These are phyloP conservation scores for Aspergillus sp. DNA, from an alignment of 2,329 filamentous ascomycete genomes.

Conservation along the genomic window DNA sequence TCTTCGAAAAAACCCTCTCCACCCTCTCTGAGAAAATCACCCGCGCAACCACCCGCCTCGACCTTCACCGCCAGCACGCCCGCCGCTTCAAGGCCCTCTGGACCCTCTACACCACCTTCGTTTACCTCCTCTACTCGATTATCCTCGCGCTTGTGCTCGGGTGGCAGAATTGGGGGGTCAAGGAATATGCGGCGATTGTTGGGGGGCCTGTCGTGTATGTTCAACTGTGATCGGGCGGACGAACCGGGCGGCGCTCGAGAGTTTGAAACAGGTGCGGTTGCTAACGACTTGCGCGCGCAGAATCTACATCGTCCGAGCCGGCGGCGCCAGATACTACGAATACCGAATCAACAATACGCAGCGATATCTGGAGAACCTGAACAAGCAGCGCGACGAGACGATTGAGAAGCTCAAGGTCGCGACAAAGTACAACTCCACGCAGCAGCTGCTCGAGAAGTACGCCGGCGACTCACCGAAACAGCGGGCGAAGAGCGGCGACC, in stretches of 20 bases:
- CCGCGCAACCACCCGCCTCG: slow-evolving; percentile 72
- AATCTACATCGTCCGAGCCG: slow-evolving; percentile 76
- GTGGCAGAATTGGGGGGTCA: slow-evolving; percentile 73
- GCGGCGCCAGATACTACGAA: slow-evolving; percentile 73
- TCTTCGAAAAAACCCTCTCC: slow-evolving; percentile 90
- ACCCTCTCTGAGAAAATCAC: slow-evolving; percentile 82
- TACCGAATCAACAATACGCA: slow-evolving; percentile 76
- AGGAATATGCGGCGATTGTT: slow-evolving; percentile 78
- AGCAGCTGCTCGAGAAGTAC: slow-evolving; percentile 93
- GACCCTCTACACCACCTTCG: slow-evolving; percentile 88
- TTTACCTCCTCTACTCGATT: slow-evolving; percentile 83
- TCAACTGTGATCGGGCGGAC: no score
- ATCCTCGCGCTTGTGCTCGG: slow-evolving; percentile 85
- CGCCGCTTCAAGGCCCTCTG: slow-evolving; percentile 82
- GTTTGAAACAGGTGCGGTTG: no score
- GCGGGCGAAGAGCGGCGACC: slow-evolving; percentile 29
- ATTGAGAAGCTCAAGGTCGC: slow-evolving; percentile 94
- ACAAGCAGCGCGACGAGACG: slow-evolving; percentile 79
- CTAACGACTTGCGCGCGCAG: slow-evolving; percentile 48
- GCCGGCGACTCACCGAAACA: slow-evolving; percentile 65
- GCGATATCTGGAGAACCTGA: slow-evolving; percentile 71
- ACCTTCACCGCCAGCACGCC: slow-evolving; percentile 71
- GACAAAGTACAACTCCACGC: slow-evolving; percentile 94
- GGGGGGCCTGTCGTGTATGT: slow-evolving; percentile 78
- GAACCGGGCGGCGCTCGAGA: no score